Evolutionary conservation across 228 moss, liverwort and hornwort species (phyloP).

Genomic region (Sphagnum fallax): DNA sequence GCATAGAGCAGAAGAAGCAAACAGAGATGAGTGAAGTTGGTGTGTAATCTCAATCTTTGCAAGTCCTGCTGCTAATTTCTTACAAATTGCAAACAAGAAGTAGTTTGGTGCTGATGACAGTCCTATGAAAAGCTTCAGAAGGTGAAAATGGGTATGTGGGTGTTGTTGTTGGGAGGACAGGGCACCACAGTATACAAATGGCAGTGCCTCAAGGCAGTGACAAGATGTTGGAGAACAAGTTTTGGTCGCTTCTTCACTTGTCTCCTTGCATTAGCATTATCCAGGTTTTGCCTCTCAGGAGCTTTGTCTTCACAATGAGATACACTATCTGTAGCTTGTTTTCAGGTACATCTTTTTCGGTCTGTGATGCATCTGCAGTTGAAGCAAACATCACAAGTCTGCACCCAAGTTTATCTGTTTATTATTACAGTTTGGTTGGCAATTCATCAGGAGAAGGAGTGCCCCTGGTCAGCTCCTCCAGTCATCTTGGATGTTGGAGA

Average conservation of each 20-base stretch:
- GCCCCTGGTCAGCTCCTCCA: constrained; percentile 7
- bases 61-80: too few relatives aligned
- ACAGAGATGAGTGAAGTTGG: constrained; percentile 38
- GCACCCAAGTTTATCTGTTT: too few relatives aligned
- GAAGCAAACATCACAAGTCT: too few relatives aligned
- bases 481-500: constrained; percentile 38
- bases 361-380: neutral
- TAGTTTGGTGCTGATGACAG: too few relatives aligned
- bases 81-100: too few relatives aligned
- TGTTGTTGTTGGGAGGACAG: constrained; percentile 8
- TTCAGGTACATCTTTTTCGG: too few relatives aligned
- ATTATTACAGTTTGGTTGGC: neutral
- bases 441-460: constrained; percentile 43
- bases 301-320: too few relatives aligned
- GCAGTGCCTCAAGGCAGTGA: constrained; percentile 21
- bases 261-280: constrained; percentile 4
- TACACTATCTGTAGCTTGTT: too few relatives aligned
- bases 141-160: too few relatives aligned
- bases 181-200: constrained; percentile 33
- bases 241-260: constrained; percentile 27
- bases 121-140: too few relatives aligned
- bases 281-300: constrained; percentile 10
- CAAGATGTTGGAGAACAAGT: constrained; percentile 18
- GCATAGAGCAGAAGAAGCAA: constrained; percentile 4
- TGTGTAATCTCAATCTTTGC: constrained; percentile 5